Percentiles rank a stretch among this genome's conserved stretches.
Evolutionary conservation across 2,329 filamentous ascomycete species (phyloP).

Genomic region (Allantophomopsis cytisporea): DNA sequence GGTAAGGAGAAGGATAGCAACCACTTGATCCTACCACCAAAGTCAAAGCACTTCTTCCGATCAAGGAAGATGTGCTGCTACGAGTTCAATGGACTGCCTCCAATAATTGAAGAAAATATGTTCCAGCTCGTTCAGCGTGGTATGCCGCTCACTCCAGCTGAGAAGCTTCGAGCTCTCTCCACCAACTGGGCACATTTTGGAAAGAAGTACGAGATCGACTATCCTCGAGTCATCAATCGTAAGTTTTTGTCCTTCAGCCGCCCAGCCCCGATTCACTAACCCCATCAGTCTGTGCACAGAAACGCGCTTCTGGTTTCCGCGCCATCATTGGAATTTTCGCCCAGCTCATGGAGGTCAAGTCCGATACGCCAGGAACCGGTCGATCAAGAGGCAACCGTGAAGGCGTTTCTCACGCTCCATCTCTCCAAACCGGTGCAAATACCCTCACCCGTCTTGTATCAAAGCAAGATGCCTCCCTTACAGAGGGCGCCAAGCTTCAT

Average conservation of each 20-base stretch:
- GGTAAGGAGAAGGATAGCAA: conserved; percentile 9
- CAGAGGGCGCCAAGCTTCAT: conserved; percentile 12
- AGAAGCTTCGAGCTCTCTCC: conserved; percentile 29
- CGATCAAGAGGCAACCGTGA: conserved; percentile 3
- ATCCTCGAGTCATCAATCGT: conserved; percentile 21
- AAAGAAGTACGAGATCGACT: conserved; percentile 26
- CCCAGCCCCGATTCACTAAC: neutral
- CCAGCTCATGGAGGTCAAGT: conserved; percentile 17
- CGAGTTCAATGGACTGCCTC: conserved; percentile 24
- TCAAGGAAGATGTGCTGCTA: conserved; percentile 25
- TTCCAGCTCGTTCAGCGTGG: conserved; percentile 32
- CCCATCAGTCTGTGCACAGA: conserved; percentile 17
- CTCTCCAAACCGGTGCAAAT: conserved; percentile 15
- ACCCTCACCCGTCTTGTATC: conserved; percentile 17
- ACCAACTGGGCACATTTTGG: conserved; percentile 30
- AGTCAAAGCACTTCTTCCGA: conserved; percentile 22
- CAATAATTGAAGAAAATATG: conserved; percentile 29
- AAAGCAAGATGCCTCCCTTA: conserved; percentile 12
- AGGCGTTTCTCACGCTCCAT: conserved; percentile 8
- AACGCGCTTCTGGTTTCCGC: conserved; percentile 19
- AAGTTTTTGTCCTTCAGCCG: conserved; percentile 5
- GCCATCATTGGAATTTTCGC: conserved; percentile 20
- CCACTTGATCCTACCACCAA: conserved; percentile 20
- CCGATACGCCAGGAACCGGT: neutral
- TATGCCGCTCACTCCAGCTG: conserved; percentile 26